Conservation (phyloP, 2,329 filamentous ascomycete species). For the Calonectria honghensis region DNA sequence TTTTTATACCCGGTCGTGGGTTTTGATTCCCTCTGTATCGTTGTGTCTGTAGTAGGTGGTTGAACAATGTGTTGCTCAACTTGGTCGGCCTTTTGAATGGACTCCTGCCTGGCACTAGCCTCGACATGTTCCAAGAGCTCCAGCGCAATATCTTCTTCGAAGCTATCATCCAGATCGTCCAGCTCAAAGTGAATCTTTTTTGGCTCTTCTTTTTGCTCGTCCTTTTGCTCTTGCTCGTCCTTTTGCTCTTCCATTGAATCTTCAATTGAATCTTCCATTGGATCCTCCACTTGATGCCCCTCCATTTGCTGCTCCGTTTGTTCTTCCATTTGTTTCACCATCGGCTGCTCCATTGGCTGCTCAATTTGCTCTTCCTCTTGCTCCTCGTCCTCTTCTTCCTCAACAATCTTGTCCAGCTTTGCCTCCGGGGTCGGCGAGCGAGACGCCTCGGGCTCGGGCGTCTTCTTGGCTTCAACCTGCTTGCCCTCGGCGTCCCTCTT, state of each 20-base stretch:
- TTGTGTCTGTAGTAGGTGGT: background rate
- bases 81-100: constrained; percentile 5
- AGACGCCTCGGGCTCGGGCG: background rate
- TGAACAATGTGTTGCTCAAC: background rate
- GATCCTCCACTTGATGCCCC: background rate
- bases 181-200: constrained; percentile 28
- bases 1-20: constrained; percentile 42
- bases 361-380: background rate
- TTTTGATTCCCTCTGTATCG: background rate
- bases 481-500: constrained; percentile 56
- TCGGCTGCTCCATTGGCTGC: too few species aligned
- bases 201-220: background rate
- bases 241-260: constrained; percentile 39
- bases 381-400: constrained; percentile 34
- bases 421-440: background rate
- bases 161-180: constrained; percentile 52
- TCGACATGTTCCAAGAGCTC: constrained; percentile 52
- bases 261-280: constrained; percentile 16
- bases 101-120: constrained; percentile 38
- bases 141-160: constrained; percentile 54
- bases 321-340: background rate
- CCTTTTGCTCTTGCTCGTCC: constrained; percentile 43
- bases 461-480: constrained; percentile 33
- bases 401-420: constrained; percentile 27
- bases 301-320: background rate